phyloP scores from a whole-genome alignment of 192 early-diverging fungal species.

The Powellomyces hirtus region DNA sequence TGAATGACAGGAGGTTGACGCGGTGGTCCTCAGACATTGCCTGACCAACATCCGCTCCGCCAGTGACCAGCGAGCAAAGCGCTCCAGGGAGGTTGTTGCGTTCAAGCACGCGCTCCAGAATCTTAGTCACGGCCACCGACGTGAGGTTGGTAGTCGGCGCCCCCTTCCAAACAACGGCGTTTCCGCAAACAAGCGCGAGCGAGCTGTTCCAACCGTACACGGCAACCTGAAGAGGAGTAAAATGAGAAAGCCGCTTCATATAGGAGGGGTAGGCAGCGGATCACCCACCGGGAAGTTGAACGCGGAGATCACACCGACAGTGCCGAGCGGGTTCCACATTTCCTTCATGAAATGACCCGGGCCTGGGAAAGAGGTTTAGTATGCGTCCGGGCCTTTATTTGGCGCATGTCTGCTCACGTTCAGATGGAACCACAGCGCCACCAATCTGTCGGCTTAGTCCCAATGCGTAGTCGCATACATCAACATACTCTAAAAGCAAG shows the following conservation, averaged over 20 bases:
- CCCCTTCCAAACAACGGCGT: slow-evolving; percentile 86
- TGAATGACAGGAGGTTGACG: slow-evolving; percentile 84
- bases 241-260: slow-evolving; percentile 28
- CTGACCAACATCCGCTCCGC: slow-evolving; percentile 82
- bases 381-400: too few species aligned
- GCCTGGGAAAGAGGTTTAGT: slow-evolving; percentile 19
- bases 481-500: slow-evolving; percentile 77
- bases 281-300: slow-evolving; percentile 96
- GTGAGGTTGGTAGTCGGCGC: slow-evolving; percentile 61
- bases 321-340: slow-evolving; percentile 91
- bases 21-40: slow-evolving; percentile 67
- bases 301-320: slow-evolving; percentile 89
- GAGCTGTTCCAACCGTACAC: slow-evolving; percentile 95
- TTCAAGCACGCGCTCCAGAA: slow-evolving; percentile 78
- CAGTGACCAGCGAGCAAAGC: slow-evolving; percentile 78
- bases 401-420: slow-evolving; percentile 38
- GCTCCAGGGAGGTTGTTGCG: slow-evolving; percentile 78
- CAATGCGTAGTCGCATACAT: slow-evolving; percentile 88
- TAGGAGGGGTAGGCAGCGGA: neutral
- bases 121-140: slow-evolving; percentile 85
- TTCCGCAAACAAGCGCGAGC: slow-evolving; percentile 84
- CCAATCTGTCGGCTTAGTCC: slow-evolving; percentile 79
- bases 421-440: slow-evolving; percentile 83
- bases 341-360: slow-evolving; percentile 96
- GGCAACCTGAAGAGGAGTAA: too few species aligned